Conservation (phyloP, 192 early-diverging fungal genomes). For the Entophlyctis helioformis region DNA sequence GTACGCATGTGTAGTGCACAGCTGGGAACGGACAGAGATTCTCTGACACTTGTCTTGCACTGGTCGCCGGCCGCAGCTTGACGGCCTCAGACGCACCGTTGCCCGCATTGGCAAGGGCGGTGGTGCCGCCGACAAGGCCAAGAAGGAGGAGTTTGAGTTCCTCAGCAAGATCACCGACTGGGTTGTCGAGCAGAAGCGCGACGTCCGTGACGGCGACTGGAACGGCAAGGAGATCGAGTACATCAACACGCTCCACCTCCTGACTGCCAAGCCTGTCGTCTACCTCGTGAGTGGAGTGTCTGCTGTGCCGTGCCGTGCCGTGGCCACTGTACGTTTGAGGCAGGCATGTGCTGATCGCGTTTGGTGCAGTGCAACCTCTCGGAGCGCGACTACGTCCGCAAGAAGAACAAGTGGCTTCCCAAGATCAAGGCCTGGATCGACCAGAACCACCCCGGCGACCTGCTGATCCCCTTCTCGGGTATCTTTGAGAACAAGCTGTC, state of each 20-base stretch:
- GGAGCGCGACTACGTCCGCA: constrained; percentile 79
- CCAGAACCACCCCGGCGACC: constrained; percentile 76
- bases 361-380: constrained; percentile 62
- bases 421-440: constrained; percentile 91
- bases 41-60: too few relatives aligned
- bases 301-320: too few relatives aligned
- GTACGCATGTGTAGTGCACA: too few relatives aligned
- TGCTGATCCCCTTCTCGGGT: constrained; percentile 86
- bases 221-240: constrained; percentile 80
- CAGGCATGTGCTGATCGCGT: too few relatives aligned
- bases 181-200: constrained; percentile 66
- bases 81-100: constrained; percentile 54
- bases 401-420: constrained; percentile 89
- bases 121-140: constrained; percentile 69
- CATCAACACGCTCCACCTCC: constrained; percentile 72
- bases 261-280: constrained; percentile 95
- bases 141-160: constrained; percentile 76
- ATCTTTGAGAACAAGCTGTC: constrained; percentile 60
- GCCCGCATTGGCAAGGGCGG: constrained; percentile 65
- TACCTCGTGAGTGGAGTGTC: constrained; percentile 23
- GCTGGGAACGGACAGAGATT: too few relatives aligned
- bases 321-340: too few relatives aligned
- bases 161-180: constrained; percentile 65
- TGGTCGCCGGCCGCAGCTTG: constrained; percentile 61
- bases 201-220: constrained; percentile 85